These are phyloP conservation scores for Pyronema domesticum DNA, from an alignment of 495 filamentous ascomycete species.

Conservation along the genomic window DNA sequence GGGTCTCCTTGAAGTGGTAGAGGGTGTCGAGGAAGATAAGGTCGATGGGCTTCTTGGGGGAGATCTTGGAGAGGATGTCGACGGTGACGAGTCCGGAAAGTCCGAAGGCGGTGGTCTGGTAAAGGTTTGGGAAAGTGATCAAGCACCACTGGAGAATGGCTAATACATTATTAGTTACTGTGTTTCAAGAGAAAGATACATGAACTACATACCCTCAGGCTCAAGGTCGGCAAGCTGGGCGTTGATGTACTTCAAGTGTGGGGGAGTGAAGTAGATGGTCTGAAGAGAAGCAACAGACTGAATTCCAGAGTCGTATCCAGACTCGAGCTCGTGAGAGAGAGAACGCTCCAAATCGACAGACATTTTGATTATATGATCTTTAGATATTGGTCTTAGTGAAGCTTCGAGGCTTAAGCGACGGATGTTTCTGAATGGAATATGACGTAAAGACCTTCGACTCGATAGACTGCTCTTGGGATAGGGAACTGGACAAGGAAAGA, in stretches of 20 bases:
- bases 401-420: not conserved
- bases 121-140: conserved; percentile 74
- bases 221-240: conserved; percentile 66
- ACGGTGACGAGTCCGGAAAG: conserved; percentile 83
- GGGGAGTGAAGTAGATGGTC: conserved; percentile 69
- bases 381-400: conserved; percentile 10
- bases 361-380: conserved; percentile 11
- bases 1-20: conserved; percentile 86
- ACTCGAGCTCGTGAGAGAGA: conserved; percentile 39
- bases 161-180: conserved; percentile 23
- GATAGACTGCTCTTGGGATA: conserved; percentile 3
- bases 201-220: conserved; percentile 39
- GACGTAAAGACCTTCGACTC: conserved; percentile 1
- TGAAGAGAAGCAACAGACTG: conserved; percentile 35
- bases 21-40: conserved; percentile 95
- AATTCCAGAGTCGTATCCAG: conserved; percentile 60
- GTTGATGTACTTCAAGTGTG: conserved; percentile 82
- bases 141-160: conserved; percentile 87
- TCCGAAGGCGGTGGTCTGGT: conserved; percentile 94
- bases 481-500: not conserved
- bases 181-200: conserved; percentile 17
- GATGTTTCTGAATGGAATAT: not conserved
- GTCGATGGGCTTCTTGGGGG: conserved; percentile 51
- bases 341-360: conserved; percentile 14
- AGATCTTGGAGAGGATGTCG: conserved; percentile 84